Percentiles rank a stretch among this genome's conserved stretches.
These are phyloP conservation scores for Ganoderma lingzhi DNA, from an alignment of 1,284 basidiomycete species.

Conservation along the genomic window DNA sequence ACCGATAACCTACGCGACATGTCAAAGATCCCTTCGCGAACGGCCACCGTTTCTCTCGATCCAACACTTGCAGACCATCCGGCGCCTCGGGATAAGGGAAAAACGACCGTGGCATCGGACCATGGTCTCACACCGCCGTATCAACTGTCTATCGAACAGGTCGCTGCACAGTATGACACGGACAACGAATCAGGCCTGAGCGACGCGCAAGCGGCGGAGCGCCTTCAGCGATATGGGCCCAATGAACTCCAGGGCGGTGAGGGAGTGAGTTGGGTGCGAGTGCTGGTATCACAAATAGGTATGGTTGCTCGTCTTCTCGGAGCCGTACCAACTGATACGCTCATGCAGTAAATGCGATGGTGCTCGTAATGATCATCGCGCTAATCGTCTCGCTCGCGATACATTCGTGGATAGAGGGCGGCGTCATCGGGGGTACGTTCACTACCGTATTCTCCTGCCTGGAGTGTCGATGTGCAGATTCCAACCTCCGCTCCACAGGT, in stretches of 20 bases:
- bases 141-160: background rate
- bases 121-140: background rate
- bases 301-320: background rate
- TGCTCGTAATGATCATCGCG: conserved; percentile 25
- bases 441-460: conserved; percentile 6
- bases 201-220: background rate
- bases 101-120: background rate
- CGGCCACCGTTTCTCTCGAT: background rate
- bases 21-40: background rate
- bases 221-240: conserved; percentile 13
- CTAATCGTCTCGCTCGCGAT: conserved; percentile 27
- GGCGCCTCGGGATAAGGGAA: background rate
- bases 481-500: conserved; percentile 1
- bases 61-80: background rate
- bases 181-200: background rate
- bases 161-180: background rate
- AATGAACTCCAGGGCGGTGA: conserved; percentile 21
- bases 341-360: background rate
- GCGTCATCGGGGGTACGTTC: conserved; percentile 26
- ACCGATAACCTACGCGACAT: background rate
- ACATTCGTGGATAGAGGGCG: conserved; percentile 29
- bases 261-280: conserved; percentile 19
- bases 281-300: conserved; percentile 17
- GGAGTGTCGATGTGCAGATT: background rate
- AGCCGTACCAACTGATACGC: background rate